Evolutionary conservation across 371 early-diverging fungal species (phyloP), one percentile per base, ranked within the genome.

Genomic region (Entomophthora muscae): DNA sequence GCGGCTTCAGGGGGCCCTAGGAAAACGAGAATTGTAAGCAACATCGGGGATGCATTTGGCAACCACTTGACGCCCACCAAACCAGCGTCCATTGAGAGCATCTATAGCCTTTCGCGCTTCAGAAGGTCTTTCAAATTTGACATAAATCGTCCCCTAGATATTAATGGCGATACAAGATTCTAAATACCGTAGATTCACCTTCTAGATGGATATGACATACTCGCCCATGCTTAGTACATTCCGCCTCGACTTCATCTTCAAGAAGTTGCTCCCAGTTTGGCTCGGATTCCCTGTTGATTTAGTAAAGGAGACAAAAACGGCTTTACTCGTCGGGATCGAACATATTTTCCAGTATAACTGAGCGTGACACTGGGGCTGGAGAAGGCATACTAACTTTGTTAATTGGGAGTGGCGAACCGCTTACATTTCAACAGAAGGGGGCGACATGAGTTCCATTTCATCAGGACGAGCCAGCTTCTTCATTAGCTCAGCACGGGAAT

Each of bases 241-340:
- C 97, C 51, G 76, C 75, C 63, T 78, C 77, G 17, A 93, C 85
- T 67, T 96, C 97, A 30, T 85, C 82, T 67, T 86, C 86, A 57
- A 96, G 76, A 58, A 92, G 95, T 60, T 78, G 73, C 42, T 81
- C 87, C 97, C 97, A 96, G 63, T 83, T 76, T 2, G 83, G 82
- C 32, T 88, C 93, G 1, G 86, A 84, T 72, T 91, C 93, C 63
- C 89, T 89, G 72, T 56, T 24, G 28, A 51, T 21, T 31, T 21
- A 52, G 2, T 54, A 17, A 52, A 54, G 65, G 30, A 28, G 58
- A 17, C 54, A 52, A n/a, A 21, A 54, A 59, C 7, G 69, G 12
- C 27, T 83, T 72, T 83, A 89, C 86, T 90, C 89, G 42, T 73
- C 82, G 22, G 93, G 92, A 58, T 93, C 82, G 68, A 93, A 94